Base-by-base conservation (phyloP, 1,139 yeast genomes). In the Magnusiomyces sp. region DNA sequence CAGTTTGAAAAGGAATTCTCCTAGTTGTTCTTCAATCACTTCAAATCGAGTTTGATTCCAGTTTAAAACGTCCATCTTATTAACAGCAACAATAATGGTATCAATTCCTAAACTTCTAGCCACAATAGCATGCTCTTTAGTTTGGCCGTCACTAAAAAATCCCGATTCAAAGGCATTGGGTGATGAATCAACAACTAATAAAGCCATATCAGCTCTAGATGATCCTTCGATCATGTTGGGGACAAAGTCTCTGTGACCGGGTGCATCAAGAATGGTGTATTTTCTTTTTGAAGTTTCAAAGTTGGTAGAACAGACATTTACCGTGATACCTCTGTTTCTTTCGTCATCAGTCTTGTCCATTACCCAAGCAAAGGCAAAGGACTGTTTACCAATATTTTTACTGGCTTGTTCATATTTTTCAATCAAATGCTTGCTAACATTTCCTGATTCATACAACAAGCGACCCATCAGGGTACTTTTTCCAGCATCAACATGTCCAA, bases 171-270 rank as follows among this genome's bases (percentile, higher is more conserved):
- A 92, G 2, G 95, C 96, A 50, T 89, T 86, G 1, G 79, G 75
- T 31, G 83, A 79, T 7, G 95, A 72, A 65, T 94, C 98, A 13
- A 85, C 77, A 10, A 85, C 87, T 42, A 84, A 69, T 32, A 85
- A 71, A 0, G 90, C 92, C 49, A 81, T 68, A 58, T 85, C 94
- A 1, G 75, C 76, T 53, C 90, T 97, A 11, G 95, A 77, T 0
- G 95, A 94, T 55, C 98, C 99, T 43, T 95, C 94, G 67, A 94
- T 92, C 88, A 95, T 92, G 66, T 90, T 95, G n/a, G 97, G 95
- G 55, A 94, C 95, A 68, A 89, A 94, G 75, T 92, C 96, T 64
- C 83, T 78, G 71, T 94, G 99, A 3, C 99, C 99, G 9, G 99
- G 99, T 0, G 98, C 96, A 70, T 94, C 99, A 46, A 94, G 84